phyloP scores from a whole-genome alignment of 176 grass and related monocot genomes.

The Oryza punctata region DNA sequence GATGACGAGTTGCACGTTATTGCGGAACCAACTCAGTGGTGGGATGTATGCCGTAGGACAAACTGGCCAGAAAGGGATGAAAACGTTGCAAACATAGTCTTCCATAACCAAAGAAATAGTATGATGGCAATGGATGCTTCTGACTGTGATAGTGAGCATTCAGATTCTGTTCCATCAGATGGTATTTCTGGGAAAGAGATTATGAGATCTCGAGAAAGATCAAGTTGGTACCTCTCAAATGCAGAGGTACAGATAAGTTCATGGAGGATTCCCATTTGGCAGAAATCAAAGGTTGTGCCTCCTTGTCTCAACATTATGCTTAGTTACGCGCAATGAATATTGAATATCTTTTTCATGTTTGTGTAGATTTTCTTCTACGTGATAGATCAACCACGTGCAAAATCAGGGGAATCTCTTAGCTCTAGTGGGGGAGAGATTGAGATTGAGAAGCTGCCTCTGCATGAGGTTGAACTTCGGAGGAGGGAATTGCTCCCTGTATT shows the following conservation, averaged over 20 bases:
- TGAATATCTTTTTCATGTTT: slow-evolving; percentile 37
- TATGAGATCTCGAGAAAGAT: slow-evolving; percentile 57
- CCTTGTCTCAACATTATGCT: slow-evolving; percentile 29
- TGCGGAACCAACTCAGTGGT: slow-evolving; percentile 98
- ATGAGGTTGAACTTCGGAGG: slow-evolving; percentile 81
- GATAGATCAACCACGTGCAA: slow-evolving; percentile 57
- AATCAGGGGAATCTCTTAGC: slow-evolving; percentile 39
- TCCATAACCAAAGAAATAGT: slow-evolving; percentile 55
- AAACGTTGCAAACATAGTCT: slow-evolving; percentile 61
- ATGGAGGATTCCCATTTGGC: slow-evolving; percentile 89
- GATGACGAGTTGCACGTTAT: slow-evolving; percentile 93
- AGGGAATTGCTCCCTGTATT: slow-evolving; percentile 94
- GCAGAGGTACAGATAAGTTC: slow-evolving; percentile 90
- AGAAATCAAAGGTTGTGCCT: slow-evolving; percentile 91
- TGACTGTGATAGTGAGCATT: slow-evolving; percentile 65
- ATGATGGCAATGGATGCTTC: slow-evolving; percentile 57
- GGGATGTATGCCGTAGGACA: slow-evolving; percentile 96
- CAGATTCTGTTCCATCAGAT: slow-evolving; percentile 51
- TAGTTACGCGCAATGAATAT: slow-evolving; percentile 27
- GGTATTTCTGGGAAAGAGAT: slow-evolving; percentile 56
- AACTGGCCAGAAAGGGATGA: slow-evolving; percentile 95
- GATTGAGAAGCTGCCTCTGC: slow-evolving; percentile 74
- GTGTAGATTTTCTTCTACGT: slow-evolving; percentile 91
- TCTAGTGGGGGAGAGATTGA: slow-evolving; percentile 75
- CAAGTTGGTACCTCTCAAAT: slow-evolving; percentile 94